phyloP scores from a whole-genome alignment of 345 rosid species.

The Nephelium lappaceum region DNA sequence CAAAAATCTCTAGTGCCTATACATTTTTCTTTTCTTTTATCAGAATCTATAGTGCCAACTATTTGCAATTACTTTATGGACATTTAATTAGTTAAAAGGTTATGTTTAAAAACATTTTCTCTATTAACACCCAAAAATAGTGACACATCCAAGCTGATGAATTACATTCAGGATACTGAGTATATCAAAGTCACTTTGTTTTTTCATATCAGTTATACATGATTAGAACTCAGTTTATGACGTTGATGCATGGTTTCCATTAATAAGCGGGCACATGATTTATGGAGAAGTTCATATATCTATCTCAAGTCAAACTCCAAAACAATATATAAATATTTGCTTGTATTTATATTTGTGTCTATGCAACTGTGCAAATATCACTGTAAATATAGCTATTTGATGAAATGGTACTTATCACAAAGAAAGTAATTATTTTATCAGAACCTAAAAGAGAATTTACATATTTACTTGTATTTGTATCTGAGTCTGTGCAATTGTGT shows the following conservation, averaged over 20 bases:
- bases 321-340: no score
- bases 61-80: neutral
- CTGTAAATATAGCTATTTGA: no score
- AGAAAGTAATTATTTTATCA: no score
- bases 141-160: neutral
- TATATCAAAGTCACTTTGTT: neutral
- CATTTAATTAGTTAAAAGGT: neutral
- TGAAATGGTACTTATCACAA: no score
- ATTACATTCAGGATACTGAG: neutral
- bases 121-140: neutral
- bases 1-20: neutral
- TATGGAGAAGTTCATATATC: neutral
- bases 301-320: neutral
- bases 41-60: neutral
- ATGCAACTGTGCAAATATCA: no score
- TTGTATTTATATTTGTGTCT: no score
- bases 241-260: neutral
- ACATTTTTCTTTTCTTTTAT: no score
- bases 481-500: neutral
- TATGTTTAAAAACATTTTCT: neutral
- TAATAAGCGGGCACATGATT: neutral
- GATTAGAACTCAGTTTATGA: neutral
- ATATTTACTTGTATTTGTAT: neutral
- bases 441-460: no score
- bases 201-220: neutral